Evolutionary conservation across 139 green algal genomes (phyloP).

Genomic region (Chlamydomonas eustigma): DNA sequence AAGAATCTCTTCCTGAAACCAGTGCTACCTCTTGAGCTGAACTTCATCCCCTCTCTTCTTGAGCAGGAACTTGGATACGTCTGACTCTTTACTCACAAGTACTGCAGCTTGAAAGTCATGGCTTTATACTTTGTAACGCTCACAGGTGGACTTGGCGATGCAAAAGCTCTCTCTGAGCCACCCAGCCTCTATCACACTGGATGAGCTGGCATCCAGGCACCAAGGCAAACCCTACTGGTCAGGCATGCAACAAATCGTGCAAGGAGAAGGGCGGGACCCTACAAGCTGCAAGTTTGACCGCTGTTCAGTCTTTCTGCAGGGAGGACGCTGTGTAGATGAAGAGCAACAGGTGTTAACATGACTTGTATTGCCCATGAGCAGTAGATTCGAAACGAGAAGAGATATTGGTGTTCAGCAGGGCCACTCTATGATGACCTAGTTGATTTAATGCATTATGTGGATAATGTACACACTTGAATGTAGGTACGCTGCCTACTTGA

Average conservation of each 20-base stretch:
- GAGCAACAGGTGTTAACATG: background rate
- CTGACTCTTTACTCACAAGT: background rate
- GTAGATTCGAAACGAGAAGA: background rate
- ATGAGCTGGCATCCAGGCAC: conserved; percentile 37
- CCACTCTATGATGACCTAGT: too few relatives aligned
- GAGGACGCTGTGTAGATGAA: background rate
- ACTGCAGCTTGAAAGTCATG: background rate
- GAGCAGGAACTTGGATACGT: background rate
- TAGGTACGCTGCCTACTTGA: conserved; percentile 59
- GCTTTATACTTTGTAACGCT: background rate
- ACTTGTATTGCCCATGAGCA: too few relatives aligned
- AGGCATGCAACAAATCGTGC: background rate
- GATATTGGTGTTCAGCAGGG: too few relatives aligned
- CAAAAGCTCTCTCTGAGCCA: conserved; percentile 54
- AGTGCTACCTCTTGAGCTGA: background rate
- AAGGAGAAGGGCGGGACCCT: background rate
- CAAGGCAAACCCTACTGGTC: conserved; percentile 3
- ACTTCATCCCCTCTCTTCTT: background rate
- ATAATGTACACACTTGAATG: background rate
- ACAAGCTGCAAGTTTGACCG: too few relatives aligned
- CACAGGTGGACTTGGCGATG: conserved; percentile 42
- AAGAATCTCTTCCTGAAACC: background rate
- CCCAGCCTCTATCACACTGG: conserved; percentile 40
- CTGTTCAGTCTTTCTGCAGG: background rate
- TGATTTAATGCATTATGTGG: too few relatives aligned